Evolutionary conservation across 257 asterid genomes (phyloP).

Genomic region (Solanum lycopersicoides): DNA sequence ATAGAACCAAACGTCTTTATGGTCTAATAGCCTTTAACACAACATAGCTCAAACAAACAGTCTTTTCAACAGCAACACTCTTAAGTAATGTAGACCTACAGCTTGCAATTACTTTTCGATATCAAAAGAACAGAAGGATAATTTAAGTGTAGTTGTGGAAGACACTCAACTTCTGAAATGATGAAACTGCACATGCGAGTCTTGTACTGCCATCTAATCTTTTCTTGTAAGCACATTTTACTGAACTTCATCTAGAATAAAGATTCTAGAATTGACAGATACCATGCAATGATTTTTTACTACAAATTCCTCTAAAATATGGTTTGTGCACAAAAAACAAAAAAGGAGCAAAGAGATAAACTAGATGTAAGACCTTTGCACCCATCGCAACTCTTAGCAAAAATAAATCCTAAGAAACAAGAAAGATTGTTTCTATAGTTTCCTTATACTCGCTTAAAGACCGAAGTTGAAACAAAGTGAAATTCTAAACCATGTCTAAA

Average conservation of each 20-base stretch:
- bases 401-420: not conserved
- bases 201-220: not conserved
- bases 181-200: not conserved
- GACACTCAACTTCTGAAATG: not conserved
- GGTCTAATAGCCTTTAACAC: not conserved
- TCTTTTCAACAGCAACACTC: not conserved
- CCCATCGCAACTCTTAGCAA: not conserved
- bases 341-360: not conserved
- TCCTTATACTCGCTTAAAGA: not conserved
- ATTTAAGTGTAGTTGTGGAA: not conserved
- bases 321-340: not conserved
- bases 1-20: not conserved
- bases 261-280: not conserved
- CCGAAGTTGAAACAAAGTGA: not conserved
- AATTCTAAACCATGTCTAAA: not conserved
- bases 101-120: not conserved
- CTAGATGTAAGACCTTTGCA: not conserved
- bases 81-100: not conserved
- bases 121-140: not conserved
- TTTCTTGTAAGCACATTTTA: not conserved
- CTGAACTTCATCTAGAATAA: not conserved
- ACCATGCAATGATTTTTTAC: not conserved
- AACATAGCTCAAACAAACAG: not conserved
- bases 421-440: not conserved
- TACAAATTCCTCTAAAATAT: not conserved